These are phyloP conservation scores for Penicillium lagena DNA, from an alignment of 495 filamentous ascomycete species.

Conservation along the genomic window DNA sequence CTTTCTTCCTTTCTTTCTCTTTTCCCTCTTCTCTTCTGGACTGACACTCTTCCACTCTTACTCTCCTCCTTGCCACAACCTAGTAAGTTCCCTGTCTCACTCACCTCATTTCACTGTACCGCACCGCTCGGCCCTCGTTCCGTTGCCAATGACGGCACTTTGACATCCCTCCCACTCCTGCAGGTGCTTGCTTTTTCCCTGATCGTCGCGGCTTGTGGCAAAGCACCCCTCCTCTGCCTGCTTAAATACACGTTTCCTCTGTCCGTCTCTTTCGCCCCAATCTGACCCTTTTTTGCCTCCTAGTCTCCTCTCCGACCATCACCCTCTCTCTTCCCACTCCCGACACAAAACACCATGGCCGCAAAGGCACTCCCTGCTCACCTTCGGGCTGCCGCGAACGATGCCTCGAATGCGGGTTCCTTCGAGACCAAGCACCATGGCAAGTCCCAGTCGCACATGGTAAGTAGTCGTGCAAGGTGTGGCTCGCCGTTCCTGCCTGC, in stretches of 20 bases:
- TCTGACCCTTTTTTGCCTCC: background rate
- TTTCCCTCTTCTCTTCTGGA: slow-evolving; percentile 6
- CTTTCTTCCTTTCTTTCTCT: slow-evolving; percentile 1
- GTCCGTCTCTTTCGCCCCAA: slow-evolving; percentile 1
- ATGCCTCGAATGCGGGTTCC: slow-evolving; percentile 42
- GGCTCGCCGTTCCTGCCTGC: background rate
- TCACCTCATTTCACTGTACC: background rate
- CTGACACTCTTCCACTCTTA: background rate
- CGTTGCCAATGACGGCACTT: slow-evolving; percentile 28
- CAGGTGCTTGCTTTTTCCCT: slow-evolving; percentile 8
- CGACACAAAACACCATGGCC: slow-evolving; percentile 51
- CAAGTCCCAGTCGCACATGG: slow-evolving; percentile 93
- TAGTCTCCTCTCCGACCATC: slow-evolving; percentile 4
- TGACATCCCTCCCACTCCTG: slow-evolving; percentile 14
- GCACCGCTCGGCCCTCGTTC: slow-evolving; percentile 1
- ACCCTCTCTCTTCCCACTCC: slow-evolving; percentile 5
- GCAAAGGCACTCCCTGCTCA: slow-evolving; percentile 69
- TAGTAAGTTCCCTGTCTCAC: background rate
- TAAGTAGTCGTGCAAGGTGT: slow-evolving; percentile 43
- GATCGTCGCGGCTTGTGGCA: slow-evolving; percentile 29
- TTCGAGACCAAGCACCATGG: slow-evolving; percentile 75
- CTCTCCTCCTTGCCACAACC: slow-evolving; percentile 7
- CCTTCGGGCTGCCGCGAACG: slow-evolving; percentile 57
- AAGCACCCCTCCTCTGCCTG: slow-evolving; percentile 14
- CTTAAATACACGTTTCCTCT: slow-evolving; percentile 1